phyloP scores from a whole-genome alignment of 2,329 filamentous ascomycete genomes.

The Lachnellula willkommii region DNA sequence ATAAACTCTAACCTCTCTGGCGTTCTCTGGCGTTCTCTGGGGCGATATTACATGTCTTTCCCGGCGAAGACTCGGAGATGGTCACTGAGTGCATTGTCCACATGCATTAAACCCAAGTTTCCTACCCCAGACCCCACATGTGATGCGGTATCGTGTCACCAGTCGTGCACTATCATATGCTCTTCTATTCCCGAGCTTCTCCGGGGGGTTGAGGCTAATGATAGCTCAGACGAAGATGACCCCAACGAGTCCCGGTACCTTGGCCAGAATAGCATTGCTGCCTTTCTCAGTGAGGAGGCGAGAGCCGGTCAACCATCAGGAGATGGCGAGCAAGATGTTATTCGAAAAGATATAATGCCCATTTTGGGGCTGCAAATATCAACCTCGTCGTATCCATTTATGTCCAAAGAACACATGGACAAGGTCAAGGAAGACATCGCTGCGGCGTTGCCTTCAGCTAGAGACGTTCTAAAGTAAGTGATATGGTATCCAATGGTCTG shows the following conservation, averaged over 20 bases:
- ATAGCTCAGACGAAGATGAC: slow-evolving; percentile 45
- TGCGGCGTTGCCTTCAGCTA: slow-evolving; percentile 56
- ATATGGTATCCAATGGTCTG: not conserved
- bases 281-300: slow-evolving; percentile 57
- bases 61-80: slow-evolving; percentile 10
- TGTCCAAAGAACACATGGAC: slow-evolving; percentile 59
- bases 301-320: slow-evolving; percentile 43
- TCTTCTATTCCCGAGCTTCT: not conserved
- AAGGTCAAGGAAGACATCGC: slow-evolving; percentile 56
- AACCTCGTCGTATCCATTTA: slow-evolving; percentile 57
- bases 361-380: slow-evolving; percentile 62
- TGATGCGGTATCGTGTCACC: not conserved
- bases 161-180: not conserved
- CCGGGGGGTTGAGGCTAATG: slow-evolving; percentile 1
- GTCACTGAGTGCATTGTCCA: not conserved
- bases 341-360: slow-evolving; percentile 60
- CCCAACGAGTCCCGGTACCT: slow-evolving; percentile 54
- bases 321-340: slow-evolving; percentile 42
- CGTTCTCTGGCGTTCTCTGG: not conserved
- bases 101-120: not conserved
- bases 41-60: not conserved
- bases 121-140: not conserved
- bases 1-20: not conserved
- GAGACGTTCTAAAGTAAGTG: slow-evolving; percentile 61
- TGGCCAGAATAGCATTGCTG: slow-evolving; percentile 63